Evolutionary conservation across 2,329 filamentous ascomycete species (phyloP), one percentile per base, ranked within the genome.

Genomic region (Aspergillus tanneri): DNA sequence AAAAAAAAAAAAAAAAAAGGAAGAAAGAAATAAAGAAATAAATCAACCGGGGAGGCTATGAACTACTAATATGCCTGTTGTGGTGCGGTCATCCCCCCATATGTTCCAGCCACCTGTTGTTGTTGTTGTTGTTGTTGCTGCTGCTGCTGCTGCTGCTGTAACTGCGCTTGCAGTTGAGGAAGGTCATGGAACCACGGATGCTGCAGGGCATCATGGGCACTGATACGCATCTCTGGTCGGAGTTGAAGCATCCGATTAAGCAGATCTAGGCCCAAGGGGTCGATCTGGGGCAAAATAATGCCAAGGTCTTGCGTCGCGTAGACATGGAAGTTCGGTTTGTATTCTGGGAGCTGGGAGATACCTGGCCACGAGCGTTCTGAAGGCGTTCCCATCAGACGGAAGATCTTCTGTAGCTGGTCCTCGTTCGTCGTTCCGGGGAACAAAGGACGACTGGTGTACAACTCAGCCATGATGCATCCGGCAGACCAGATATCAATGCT

Each of bases 401-500:
- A 99, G 70, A 99, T 99, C 68, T 95, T 90, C 55, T 95, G 81
- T 43, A 97, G 85, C 70, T 99, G 93, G 67, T 99, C 93, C 71
- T 99, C 93, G 69, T 99, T 99, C 28, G 93, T 96, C 2, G 93
- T 99, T 49, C 93, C 93, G 0, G 93, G 93, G 75, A 99, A 99
- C 5, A 99, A 80, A 0, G 93, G 93, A 14, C 93, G 83, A 3
- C 93, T 93, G 0, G 92, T 96, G 71, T 95, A 97, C 90, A 99
- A 96, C 73, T 99, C 93, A 8, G 93, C 93, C 93, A 99, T 97
- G 77, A 99, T 99, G 71, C 93, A 99, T 47, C 93, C 93, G 5
- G 93, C 93, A 5, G 90, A 96, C 93, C 93, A 99, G 67, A 99
- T 97, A 65, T 99, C 93, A 69, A 99, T 97, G 73, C 90, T 95